Evolutionary conservation across 1,139 yeast genomes (phyloP).

Genomic region (Debaryomyces udenii): DNA sequence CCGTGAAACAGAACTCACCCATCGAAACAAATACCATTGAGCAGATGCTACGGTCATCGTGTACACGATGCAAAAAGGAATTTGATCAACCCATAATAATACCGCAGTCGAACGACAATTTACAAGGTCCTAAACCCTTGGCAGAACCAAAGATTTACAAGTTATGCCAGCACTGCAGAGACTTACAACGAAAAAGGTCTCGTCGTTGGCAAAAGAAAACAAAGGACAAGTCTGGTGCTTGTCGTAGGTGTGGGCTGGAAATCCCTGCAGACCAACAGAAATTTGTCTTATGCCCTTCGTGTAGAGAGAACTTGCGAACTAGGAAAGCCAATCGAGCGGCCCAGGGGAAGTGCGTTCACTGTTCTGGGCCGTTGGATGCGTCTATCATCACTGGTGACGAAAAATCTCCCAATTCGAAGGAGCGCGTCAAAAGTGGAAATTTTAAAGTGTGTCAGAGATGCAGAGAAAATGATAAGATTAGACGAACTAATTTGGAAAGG

Average conservation of each 20-base stretch:
- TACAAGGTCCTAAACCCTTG: conserved; percentile 28
- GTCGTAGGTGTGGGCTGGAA: conserved; percentile 62
- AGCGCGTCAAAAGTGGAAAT: conserved; percentile 28
- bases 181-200: conserved; percentile 61
- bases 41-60: conserved; percentile 29
- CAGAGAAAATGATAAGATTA: conserved; percentile 59
- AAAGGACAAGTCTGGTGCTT: conserved; percentile 61
- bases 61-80: conserved; percentile 63
- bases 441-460: conserved; percentile 67
- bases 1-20: conserved; percentile 3
- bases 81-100: conserved; percentile 51
- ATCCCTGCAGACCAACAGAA: conserved; percentile 53
- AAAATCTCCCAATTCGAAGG: conserved; percentile 17
- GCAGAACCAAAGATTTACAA: conserved; percentile 54
- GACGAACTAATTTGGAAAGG: conserved; percentile 58
- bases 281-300: conserved; percentile 61
- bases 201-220: conserved; percentile 67
- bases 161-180: conserved; percentile 66
- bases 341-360: conserved; percentile 68
- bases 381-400: conserved; percentile 36
- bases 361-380: conserved; percentile 61
- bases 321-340: conserved; percentile 62
- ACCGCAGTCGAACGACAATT: conserved; percentile 32
- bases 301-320: conserved; percentile 56
- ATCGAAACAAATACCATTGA: conserved; percentile 9